These are phyloP conservation scores for Acacia concinna DNA, from an alignment of 331 rosid species.

Conservation along the genomic window DNA sequence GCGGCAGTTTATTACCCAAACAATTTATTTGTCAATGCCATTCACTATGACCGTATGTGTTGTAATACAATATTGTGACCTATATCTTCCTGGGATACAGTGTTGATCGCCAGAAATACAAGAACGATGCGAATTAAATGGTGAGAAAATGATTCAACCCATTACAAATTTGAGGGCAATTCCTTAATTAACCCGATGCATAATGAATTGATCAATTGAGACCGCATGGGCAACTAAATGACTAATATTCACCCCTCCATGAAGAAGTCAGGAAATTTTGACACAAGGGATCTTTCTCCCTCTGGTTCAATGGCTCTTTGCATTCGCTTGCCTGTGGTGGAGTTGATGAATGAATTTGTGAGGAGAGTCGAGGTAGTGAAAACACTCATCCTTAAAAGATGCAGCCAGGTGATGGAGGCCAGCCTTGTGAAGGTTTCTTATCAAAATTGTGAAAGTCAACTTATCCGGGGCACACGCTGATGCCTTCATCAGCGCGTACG, in stretches of 20 bases:
- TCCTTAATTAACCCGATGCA: neutral
- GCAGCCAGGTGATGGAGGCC: conserved; percentile 45
- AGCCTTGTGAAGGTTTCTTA: conserved; percentile 47
- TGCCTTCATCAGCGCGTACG: conserved; percentile 55
- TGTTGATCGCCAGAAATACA: too few species aligned
- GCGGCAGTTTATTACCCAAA: neutral
- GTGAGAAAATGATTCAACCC: neutral
- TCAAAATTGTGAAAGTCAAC: conserved; percentile 61
- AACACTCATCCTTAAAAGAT: conserved; percentile 55
- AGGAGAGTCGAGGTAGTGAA: conserved; percentile 45
- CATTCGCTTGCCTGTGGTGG: conserved; percentile 35
- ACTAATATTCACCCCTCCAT: neutral
- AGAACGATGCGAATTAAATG: neutral
- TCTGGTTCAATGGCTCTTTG: neutral
- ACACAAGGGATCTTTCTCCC: neutral
- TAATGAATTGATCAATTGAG: neutral
- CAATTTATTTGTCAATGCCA: neutral
- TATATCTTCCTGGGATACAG: too few species aligned
- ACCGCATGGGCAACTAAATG: neutral
- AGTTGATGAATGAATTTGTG: conserved; percentile 43
- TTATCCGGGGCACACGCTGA: conserved; percentile 60
- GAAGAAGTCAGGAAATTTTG: neutral
- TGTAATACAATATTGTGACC: too few species aligned
- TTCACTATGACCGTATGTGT: neutral
- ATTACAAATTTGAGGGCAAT: neutral